Conservation (phyloP, 2,329 filamentous ascomycete species). For the Trichoderma guizhouense region DNA sequence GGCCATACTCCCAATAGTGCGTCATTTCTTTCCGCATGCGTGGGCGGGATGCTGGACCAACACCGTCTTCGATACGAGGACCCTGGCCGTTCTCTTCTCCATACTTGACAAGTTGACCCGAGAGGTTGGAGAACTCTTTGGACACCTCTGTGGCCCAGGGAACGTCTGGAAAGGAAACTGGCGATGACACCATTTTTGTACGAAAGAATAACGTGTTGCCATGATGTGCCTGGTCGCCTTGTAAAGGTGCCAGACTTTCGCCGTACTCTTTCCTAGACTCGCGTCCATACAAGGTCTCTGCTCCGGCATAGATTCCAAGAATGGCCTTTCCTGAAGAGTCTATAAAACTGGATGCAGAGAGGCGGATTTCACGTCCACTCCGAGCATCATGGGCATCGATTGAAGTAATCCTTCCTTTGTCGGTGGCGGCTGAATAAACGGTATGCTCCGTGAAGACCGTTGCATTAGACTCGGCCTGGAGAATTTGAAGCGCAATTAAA, state of each 20-base stretch:
- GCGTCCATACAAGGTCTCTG: background rate
- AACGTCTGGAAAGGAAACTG: background rate
- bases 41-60: background rate
- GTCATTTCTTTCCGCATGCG: background rate
- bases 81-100: background rate
- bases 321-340: constrained; percentile 4
- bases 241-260: background rate
- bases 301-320: background rate
- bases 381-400: background rate
- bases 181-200: background rate
- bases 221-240: background rate
- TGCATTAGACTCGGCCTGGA: background rate
- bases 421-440: background rate
- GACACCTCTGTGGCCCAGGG: constrained; percentile 8
- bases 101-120: background rate
- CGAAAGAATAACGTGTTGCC: constrained; percentile 7
- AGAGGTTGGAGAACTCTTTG: background rate
- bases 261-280: background rate
- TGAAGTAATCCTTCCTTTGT: background rate
- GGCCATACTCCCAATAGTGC: background rate
- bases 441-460: background rate
- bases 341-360: background rate
- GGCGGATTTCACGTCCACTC: background rate
- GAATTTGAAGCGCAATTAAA: background rate
- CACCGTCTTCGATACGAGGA: background rate